phyloP scores from a whole-genome alignment of 495 filamentous ascomycete genomes.

The Trichoderma reesei region DNA sequence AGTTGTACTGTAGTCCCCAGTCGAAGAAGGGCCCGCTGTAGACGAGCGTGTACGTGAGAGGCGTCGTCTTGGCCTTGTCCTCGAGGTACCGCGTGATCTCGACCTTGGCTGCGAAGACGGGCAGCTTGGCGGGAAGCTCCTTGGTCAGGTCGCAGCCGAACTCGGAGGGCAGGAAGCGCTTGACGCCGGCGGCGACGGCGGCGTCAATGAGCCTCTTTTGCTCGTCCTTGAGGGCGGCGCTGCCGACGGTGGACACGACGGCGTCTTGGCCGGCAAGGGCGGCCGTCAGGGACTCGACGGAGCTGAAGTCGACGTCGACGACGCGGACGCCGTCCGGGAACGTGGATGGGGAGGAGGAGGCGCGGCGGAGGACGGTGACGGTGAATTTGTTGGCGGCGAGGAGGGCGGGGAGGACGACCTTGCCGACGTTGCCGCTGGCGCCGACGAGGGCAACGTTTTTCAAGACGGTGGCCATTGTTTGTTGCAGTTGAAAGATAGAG shows the following conservation, averaged over 20 bases:
- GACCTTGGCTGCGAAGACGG: conserved; percentile 39
- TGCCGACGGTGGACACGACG: conserved; percentile 28
- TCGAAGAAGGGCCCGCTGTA: conserved; percentile 33
- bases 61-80: conserved; percentile 24
- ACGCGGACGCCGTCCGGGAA: conserved; percentile 28
- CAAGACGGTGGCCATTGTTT: conserved; percentile 15
- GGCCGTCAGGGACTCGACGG: conserved; percentile 32
- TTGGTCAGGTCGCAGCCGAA: conserved; percentile 40
- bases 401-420: conserved; percentile 47
- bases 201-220: conserved; percentile 41
- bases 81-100: conserved; percentile 30
- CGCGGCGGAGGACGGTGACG: conserved; percentile 62
- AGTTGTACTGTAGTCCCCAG: conserved; percentile 13
- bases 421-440: conserved; percentile 42
- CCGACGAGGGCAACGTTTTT: conserved; percentile 25
- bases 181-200: conserved; percentile 37
- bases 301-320: conserved; percentile 38
- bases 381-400: conserved; percentile 82
- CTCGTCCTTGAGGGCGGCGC: conserved; percentile 11
- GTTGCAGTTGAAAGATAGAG: background rate
- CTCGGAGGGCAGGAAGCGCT: conserved; percentile 46
- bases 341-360: conserved; percentile 18
- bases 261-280: conserved; percentile 40
- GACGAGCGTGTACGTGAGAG: conserved; percentile 37
- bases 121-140: conserved; percentile 23